These are phyloP conservation scores for Paracoccidioides brasiliensis DNA, from an alignment of 2,329 filamentous ascomycete genomes.

Conservation along the genomic window DNA sequence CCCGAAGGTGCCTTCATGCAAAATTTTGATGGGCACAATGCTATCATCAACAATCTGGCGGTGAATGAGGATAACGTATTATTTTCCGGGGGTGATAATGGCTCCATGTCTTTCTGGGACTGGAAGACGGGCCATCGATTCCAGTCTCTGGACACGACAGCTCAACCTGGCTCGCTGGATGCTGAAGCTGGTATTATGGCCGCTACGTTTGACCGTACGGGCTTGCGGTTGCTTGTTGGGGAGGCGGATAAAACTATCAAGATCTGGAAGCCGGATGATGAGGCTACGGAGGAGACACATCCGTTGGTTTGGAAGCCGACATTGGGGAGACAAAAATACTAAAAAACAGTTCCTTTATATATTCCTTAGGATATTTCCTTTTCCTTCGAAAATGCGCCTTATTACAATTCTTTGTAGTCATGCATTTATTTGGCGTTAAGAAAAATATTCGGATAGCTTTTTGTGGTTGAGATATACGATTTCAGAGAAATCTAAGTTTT, in stretches of 20 bases:
- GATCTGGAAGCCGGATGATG: conserved; percentile 89
- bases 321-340: conserved; percentile 63
- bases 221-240: conserved; percentile 77
- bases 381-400: conserved; percentile 16
- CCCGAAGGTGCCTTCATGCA: conserved; percentile 98
- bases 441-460: conserved; percentile 1
- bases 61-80: conserved; percentile 93
- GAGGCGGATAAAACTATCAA: conserved; percentile 98
- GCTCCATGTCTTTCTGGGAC: conserved; percentile 95
- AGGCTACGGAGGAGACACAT: conserved; percentile 80
- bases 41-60: conserved; percentile 86
- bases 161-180: conserved; percentile 85
- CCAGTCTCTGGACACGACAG: conserved; percentile 78
- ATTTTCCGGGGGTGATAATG: conserved; percentile 91
- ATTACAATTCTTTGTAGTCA: neutral
- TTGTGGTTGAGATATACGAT: neutral
- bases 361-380: conserved; percentile 7
- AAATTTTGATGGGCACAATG: conserved; percentile 93
- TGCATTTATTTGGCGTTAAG: conserved; percentile 9
- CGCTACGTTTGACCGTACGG: conserved; percentile 81
- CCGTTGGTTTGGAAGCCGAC: conserved; percentile 86
- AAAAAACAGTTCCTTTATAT: conserved; percentile 14
- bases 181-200: conserved; percentile 93
- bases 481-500: neutral
- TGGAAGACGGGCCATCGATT: conserved; percentile 95